These are phyloP conservation scores for Alternaria arborescens DNA, from an alignment of 2,329 filamentous ascomycete species.

Conservation along the genomic window DNA sequence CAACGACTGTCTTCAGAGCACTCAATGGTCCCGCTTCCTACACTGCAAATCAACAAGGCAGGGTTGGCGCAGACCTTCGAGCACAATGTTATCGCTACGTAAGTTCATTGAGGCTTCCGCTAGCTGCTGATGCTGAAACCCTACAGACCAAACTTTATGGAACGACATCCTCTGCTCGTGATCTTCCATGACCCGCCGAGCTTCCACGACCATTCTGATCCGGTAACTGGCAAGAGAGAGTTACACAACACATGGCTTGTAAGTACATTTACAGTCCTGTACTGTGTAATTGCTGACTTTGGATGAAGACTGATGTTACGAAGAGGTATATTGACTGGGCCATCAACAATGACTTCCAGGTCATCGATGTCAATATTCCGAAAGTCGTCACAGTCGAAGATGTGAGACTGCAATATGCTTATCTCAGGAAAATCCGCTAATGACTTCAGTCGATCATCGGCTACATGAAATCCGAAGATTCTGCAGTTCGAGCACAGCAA, in stretches of 20 bases:
- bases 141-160: slow-evolving; percentile 68
- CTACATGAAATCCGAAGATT: slow-evolving; percentile 59
- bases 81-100: slow-evolving; percentile 85
- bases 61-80: slow-evolving; percentile 79
- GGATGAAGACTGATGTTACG: slow-evolving; percentile 77
- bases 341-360: slow-evolving; percentile 74
- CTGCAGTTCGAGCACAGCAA: slow-evolving; percentile 51
- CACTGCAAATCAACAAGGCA: slow-evolving; percentile 77
- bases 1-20: slow-evolving; percentile 74
- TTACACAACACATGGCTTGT: slow-evolving; percentile 90
- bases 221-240: slow-evolving; percentile 73
- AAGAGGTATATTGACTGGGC: slow-evolving; percentile 88
- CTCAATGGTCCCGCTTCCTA: slow-evolving; percentile 78
- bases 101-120: slow-evolving; percentile 31
- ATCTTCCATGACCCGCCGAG: slow-evolving; percentile 86
- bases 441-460: slow-evolving; percentile 27
- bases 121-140: background rate
- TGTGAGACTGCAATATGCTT: slow-evolving; percentile 52
- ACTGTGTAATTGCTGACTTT: slow-evolving; percentile 54
- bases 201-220: slow-evolving; percentile 54
- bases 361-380: slow-evolving; percentile 93
- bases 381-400: slow-evolving; percentile 73
- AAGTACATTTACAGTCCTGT: slow-evolving; percentile 54
- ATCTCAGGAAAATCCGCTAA: slow-evolving; percentile 7
- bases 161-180: slow-evolving; percentile 74